Base-by-base conservation (phyloP, 106 monocot species). In the Phalaenopsis aphrodite region DNA sequence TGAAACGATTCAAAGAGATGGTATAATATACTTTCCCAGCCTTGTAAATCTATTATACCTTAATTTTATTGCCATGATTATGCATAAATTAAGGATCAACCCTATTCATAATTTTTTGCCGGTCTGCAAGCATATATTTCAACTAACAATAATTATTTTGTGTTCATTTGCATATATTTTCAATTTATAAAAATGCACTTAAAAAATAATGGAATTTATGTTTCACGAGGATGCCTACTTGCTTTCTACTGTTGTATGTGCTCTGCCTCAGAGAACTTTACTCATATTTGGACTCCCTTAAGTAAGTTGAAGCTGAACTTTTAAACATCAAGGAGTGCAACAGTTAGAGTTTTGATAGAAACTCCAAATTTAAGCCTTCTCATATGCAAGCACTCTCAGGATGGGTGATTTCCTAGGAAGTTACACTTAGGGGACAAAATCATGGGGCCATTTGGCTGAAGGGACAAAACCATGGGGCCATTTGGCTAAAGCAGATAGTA, bases 1-100 rank as follows among this genome's bases (percentile, higher is more conserved):
- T 15, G 86, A 82, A 69, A 86, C 86, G 36, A 17, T 69, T 42
- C 39, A 82, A 41, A 52, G 79, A 41, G 82, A 86, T 79, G 82
- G 86, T 86, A 82, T 52, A 12, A 12, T 74, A 19, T 43, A 74
- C 15, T 21, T 74, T 74, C 41, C 14, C 18, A 43, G 11, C 0
- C 42, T 43, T 4, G 1, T 74, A 38, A 68, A 71, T 80, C 47
- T 72, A 45, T 18, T 80, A 37, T 76, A 19, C 38, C 46, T 80
- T 3, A 9, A 1, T 79, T 79, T 16, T 36, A 55, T 2, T 41
- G 56, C 45, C 42, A 75, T 48, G 23, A 55, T 47, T 14, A 55
- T 75, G 57, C 75, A 42, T 3, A 43, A 41, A 75, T 66, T 55
- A 30, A 56, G 1, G 14, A 56, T 56, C 56, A 19, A 45, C 6